A percentile compares a stretch with the other conserved stretches of the same genome.
Conservation (phyloP, 2,329 filamentous ascomycete genomes). For the Aspergillus sclerotialis region DNA sequence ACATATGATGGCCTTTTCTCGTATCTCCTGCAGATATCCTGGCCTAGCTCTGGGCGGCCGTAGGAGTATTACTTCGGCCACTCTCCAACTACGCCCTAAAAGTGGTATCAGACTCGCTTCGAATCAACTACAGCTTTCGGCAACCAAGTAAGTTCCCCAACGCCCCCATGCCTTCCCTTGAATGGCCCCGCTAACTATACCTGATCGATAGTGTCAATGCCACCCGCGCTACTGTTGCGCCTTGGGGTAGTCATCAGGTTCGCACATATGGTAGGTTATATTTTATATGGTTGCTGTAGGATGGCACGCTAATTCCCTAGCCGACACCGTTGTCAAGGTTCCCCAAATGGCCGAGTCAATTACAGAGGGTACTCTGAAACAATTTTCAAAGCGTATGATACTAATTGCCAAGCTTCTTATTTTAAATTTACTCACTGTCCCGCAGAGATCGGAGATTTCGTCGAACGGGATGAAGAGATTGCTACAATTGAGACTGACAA, state of each 20-base stretch:
- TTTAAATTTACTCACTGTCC: conserved; percentile 11
- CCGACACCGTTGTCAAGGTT: conserved; percentile 84
- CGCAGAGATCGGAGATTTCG: conserved; percentile 76
- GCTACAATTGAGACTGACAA: conserved; percentile 99
- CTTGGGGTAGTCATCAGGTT: conserved; percentile 21
- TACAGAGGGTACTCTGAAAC: conserved; percentile 92
- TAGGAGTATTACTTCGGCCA: conserved; percentile 20
- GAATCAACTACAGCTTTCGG: conserved; percentile 16
- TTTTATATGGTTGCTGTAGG: background rate
- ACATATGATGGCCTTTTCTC: conserved; percentile 22
- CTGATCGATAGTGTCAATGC: conserved; percentile 19
- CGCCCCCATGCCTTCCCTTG: too few relatives aligned
- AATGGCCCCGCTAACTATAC: too few relatives aligned
- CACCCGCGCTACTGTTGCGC: conserved; percentile 16
- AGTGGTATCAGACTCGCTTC: conserved; percentile 9
- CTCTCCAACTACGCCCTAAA: conserved; percentile 12
- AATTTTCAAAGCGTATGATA: conserved; percentile 70
- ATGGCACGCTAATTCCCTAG: conserved; percentile 30
- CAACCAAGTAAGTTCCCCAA: conserved; percentile 23
- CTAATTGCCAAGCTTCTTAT: conserved; percentile 11
- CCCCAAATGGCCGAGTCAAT: conserved; percentile 99
- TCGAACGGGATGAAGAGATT: conserved; percentile 95
- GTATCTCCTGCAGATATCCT: conserved; percentile 19
- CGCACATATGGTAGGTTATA: conserved; percentile 28
- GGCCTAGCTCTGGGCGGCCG: conserved; percentile 11